Base-by-base conservation (phyloP, 306 rosid species). In the Sphenostylis stenocarpa region DNA sequence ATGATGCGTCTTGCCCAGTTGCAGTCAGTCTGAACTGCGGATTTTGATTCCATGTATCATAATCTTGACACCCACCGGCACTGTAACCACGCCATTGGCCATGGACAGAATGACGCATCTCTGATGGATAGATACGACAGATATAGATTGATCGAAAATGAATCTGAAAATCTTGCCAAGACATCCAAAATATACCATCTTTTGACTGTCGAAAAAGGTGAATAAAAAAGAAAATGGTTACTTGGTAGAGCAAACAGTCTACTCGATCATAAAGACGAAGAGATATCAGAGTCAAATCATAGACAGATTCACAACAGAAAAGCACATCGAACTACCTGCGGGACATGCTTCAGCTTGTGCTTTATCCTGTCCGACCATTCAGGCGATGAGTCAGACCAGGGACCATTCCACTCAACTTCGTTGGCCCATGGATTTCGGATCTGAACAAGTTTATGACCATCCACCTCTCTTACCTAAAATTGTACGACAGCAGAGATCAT, bases 381-480 rank as follows among this genome's bases (percentile, higher is more conserved):
- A 43, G 91, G 87, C 1, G 98, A 96, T 38, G 90, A 81, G 86
- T 96, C 99, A 20, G 99, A 90, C 99, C 99, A 96, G 36, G 97
- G 98, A 64, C 99, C 99, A 84, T 92, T 96, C 99, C 99, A 96
- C 86, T 96, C 99, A 71, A 96, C 99, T 92, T 96, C 99, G 62
- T 91, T 96, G 61, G 99, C 99, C 99, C 99, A 96, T 61, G 99
- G 99, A 87, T 96, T 96, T 80, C 99, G 90, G 77, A 96, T 96
- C 85, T 92, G 99, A 80, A 96, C 96, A 76, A 96, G 96, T 88
- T 91, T 96, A 87, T 96, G 98, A 70, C 99, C 93, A 85, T 96
- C 99, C 81, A 92, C 97, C 63, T 96, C 99, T 80, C 92, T 87
- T 23, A 96, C 91, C 99, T 92, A 71, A 44, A 73, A 75, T 76